These are phyloP conservation scores for Parachaetomium inaequale DNA, from an alignment of 495 filamentous ascomycete species.

Conservation along the genomic window DNA sequence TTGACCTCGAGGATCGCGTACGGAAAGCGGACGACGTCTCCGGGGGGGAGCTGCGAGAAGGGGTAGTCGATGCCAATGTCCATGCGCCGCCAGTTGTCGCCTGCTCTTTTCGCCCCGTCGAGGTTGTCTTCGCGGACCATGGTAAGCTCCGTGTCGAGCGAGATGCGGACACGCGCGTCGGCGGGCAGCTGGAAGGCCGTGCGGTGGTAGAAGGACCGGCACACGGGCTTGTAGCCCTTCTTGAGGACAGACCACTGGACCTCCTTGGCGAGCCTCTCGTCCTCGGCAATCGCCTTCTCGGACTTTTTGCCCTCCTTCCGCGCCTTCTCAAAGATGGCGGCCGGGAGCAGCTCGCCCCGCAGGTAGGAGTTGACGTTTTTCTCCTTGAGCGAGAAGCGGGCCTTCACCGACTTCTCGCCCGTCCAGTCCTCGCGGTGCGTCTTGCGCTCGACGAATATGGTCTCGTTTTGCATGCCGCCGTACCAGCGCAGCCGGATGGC, in stretches of 20 bases:
- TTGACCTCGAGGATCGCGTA: constrained; percentile 98
- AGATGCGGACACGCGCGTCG: constrained; percentile 93
- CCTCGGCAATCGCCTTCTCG: constrained; percentile 79
- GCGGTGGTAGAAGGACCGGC: constrained; percentile 92
- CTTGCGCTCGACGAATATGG: constrained; percentile 96
- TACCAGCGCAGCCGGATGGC: constrained; percentile 97
- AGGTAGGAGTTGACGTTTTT: constrained; percentile 93
- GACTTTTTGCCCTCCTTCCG: constrained; percentile 91
- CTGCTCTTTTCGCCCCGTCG: constrained; percentile 70
- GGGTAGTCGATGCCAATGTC: constrained; percentile 97
- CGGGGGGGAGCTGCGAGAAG: constrained; percentile 80
- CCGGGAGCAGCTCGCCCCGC: constrained; percentile 73
- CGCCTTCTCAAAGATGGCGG: constrained; percentile 87
- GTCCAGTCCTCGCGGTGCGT: constrained; percentile 99
- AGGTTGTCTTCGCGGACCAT: constrained; percentile 95
- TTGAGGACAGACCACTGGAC: constrained; percentile 90
- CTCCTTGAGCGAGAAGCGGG: constrained; percentile 90
- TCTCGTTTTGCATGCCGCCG: constrained; percentile 88
- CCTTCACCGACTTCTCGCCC: constrained; percentile 97
- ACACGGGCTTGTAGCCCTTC: constrained; percentile 77
- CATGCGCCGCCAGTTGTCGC: constrained; percentile 92
- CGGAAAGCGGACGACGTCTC: constrained; percentile 86
- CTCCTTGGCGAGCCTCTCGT: constrained; percentile 85
- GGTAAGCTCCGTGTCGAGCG: constrained; percentile 90
- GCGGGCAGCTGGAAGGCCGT: constrained; percentile 97